These are phyloP conservation scores for Saturnispora silvae DNA, from an alignment of 805 yeast species.

Conservation along the genomic window DNA sequence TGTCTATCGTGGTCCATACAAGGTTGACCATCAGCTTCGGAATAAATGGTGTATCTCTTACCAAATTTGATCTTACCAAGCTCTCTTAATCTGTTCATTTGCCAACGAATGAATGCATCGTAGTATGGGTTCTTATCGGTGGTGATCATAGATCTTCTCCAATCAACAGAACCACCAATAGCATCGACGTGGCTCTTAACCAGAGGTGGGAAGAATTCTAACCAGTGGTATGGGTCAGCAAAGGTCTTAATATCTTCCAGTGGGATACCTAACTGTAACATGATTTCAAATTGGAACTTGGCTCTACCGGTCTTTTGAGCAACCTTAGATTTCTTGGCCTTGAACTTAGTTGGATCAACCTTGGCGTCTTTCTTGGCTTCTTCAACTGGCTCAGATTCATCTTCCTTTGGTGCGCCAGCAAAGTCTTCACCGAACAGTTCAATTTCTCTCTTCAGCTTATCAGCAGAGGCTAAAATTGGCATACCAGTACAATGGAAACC, in stretches of 20 bases:
- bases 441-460: slow-evolving; percentile 84
- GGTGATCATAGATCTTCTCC: slow-evolving; percentile 95
- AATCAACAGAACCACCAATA: slow-evolving; percentile 91
- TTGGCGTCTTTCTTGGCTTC: slow-evolving; percentile 21
- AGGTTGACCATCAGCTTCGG: slow-evolving; percentile 97
- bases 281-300: slow-evolving; percentile 91
- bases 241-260: slow-evolving; percentile 75
- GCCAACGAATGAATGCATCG: slow-evolving; percentile 94
- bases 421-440: slow-evolving; percentile 84
- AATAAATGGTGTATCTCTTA: slow-evolving; percentile 93
- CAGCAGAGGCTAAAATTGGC: slow-evolving; percentile 96
- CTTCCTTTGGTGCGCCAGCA: slow-evolving; percentile 53
- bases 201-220: slow-evolving; percentile 82
- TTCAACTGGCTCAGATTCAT: slow-evolving; percentile 27
- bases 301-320: slow-evolving; percentile 89
- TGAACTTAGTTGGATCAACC: slow-evolving; percentile 77
- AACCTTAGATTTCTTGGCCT: slow-evolving; percentile 88
- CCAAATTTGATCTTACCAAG: slow-evolving; percentile 92
- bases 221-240: slow-evolving; percentile 90
- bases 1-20: slow-evolving; percentile 99
- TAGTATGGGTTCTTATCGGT: slow-evolving; percentile 93
- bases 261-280: slow-evolving; percentile 87
- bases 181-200: slow-evolving; percentile 68
- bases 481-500: slow-evolving; percentile 99
- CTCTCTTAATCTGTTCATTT: slow-evolving; percentile 77